Evolutionary conservation across 495 filamentous ascomycete genomes (phyloP).

Genomic region (Schizothecium vesticola): DNA sequence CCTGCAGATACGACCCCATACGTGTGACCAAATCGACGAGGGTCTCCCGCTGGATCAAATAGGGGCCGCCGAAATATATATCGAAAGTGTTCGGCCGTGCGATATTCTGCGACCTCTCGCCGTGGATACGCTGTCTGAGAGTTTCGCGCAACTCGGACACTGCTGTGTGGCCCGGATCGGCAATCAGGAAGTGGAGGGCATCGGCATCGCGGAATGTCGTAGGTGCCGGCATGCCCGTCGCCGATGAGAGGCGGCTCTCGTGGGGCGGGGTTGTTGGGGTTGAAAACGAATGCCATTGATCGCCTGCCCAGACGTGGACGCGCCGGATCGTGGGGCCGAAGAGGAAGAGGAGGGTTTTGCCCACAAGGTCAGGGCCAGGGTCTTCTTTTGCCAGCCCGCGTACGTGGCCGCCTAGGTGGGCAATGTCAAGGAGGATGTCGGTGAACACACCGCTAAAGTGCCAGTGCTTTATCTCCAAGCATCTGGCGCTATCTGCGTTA

Average conservation of each 20-base stretch:
- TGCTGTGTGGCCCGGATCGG: no score
- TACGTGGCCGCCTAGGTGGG: no score
- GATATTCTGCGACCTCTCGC: no score
- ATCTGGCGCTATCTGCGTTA: no score
- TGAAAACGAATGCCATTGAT: not conserved
- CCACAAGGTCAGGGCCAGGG: not conserved
- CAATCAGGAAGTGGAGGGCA: not conserved
- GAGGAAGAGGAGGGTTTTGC: not conserved
- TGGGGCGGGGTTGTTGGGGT: no score
- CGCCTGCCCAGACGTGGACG: not conserved
- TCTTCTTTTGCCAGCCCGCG: no score
- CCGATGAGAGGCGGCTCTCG: no score
- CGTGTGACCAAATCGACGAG: not conserved
- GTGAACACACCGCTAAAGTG: not conserved
- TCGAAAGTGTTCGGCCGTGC: no score
- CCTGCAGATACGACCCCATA: not conserved
- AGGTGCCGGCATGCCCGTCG: not conserved
- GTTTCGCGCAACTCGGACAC: not conserved
- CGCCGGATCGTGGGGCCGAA: not conserved
- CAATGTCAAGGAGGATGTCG: not conserved
- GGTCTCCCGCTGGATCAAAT: no score
- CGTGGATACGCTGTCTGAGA: not conserved
- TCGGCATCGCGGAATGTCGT: not conserved
- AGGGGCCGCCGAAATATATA: rapidly evolving
- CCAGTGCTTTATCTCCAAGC: not conserved